Percentiles rank a stretch among this genome's conserved stretches.
Evolutionary conservation across 2,329 filamentous ascomycete species (phyloP).

Genomic region (Xylariomycetidae sp.): DNA sequence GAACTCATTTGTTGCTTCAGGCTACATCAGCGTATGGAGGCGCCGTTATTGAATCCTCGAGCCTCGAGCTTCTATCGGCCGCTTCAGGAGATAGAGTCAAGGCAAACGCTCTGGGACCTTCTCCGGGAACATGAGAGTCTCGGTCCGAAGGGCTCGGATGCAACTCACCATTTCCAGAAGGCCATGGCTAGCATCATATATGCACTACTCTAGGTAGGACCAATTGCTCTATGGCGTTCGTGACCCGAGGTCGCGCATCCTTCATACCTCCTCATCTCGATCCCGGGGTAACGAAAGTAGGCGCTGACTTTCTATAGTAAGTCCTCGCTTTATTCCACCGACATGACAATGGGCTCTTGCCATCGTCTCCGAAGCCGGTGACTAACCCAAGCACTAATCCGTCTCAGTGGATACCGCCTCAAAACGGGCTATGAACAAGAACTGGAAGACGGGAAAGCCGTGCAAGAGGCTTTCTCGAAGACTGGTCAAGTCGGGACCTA

Average conservation of each 20-base stretch:
- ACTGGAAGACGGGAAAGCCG: constrained; percentile 18
- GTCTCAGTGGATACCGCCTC: constrained; percentile 29
- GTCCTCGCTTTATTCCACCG: no score
- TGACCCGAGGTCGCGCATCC: no score
- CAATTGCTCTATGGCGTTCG: no score
- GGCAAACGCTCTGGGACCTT: constrained; percentile 36
- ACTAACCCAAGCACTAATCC: constrained; percentile 14
- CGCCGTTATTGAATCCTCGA: constrained; percentile 24
- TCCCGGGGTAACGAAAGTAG: no score
- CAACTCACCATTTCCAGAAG: constrained; percentile 28
- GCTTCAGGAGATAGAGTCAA: constrained; percentile 40
- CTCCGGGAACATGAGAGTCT: constrained; percentile 21
- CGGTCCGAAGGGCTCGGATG: constrained; percentile 20
- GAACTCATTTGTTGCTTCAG: no score
- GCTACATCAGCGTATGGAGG: constrained; percentile 33
- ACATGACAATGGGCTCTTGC: no score
- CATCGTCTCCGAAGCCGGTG: no score
- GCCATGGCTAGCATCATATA: no score
- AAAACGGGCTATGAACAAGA: constrained; percentile 19
- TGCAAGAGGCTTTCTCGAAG: constrained; percentile 21
- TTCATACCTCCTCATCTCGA: no score
- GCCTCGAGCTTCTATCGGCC: constrained; percentile 31
- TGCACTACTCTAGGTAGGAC: no score
- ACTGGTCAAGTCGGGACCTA: constrained; percentile 27
- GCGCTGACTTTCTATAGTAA: no score